phyloP scores from a whole-genome alignment of 2,329 filamentous ascomycete genomes.

The Diaporthe ampelina region DNA sequence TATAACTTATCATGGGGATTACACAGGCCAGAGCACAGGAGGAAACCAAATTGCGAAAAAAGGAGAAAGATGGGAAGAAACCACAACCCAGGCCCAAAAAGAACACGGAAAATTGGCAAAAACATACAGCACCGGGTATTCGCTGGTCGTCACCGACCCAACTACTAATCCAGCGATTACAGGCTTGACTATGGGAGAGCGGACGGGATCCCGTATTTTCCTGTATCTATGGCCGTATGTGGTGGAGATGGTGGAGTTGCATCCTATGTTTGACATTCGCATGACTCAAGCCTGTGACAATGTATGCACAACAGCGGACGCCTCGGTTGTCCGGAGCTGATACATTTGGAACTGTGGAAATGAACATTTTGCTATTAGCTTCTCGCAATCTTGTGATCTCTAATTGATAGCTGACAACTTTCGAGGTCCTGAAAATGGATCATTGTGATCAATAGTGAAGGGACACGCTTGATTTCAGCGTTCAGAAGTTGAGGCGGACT shows the following conservation, averaged over 20 bases:
- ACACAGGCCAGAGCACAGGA: not conserved
- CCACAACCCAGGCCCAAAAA: not conserved
- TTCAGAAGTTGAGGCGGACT: not conserved
- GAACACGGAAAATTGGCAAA: not conserved
- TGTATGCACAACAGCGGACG: not conserved
- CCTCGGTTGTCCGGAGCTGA: not conserved
- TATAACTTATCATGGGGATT: not conserved
- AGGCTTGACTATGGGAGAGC: not conserved
- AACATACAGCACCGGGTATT: conserved; percentile 23
- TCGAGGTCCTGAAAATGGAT: not conserved
- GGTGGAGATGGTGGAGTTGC: not conserved
- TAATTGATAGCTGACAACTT: no score
- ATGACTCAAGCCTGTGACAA: not conserved
- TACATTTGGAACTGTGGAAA: no score
- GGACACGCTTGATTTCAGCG: not conserved
- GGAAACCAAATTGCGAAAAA: not conserved
- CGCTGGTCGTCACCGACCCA: not conserved
- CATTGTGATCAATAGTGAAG: no score
- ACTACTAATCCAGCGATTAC: not conserved
- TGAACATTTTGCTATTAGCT: not conserved
- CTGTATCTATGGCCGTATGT: conserved; percentile 15
- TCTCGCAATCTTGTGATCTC: not conserved
- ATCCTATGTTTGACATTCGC: not conserved
- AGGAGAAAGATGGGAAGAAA: not conserved
- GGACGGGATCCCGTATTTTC: conserved; percentile 10